Conservation (phyloP, 805 yeast species). For the Ogataea paradorogensis region DNA sequence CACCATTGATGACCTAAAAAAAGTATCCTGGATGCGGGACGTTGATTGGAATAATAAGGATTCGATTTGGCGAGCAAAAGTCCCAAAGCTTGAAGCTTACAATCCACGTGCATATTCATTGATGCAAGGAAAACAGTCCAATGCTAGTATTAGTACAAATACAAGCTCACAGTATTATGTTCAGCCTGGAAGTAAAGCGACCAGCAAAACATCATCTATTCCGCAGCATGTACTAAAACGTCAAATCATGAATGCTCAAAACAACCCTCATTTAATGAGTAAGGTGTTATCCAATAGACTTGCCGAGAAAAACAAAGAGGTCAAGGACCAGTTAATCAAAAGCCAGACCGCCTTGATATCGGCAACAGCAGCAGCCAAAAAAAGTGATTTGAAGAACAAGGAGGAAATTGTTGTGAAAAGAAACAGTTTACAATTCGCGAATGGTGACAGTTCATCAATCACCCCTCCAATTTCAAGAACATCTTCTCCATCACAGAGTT, state of each 20-base stretch:
- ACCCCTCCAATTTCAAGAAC: conserved; percentile 24
- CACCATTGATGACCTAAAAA: conserved; percentile 53
- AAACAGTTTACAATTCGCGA: conserved; percentile 28
- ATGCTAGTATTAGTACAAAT: conserved; percentile 29
- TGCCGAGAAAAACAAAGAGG: conserved; percentile 29
- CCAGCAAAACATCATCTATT: conserved; percentile 28
- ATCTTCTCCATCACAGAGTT: conserved; percentile 23
- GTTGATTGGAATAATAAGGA: conserved; percentile 66
- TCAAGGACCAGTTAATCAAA: conserved; percentile 23
- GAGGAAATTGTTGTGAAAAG: conserved; percentile 30
- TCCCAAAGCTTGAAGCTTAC: conserved; percentile 70
- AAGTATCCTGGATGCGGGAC: conserved; percentile 67
- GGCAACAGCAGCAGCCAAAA: conserved; percentile 21
- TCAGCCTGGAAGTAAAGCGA: conserved; percentile 24
- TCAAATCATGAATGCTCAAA: conserved; percentile 32
- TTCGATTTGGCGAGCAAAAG: conserved; percentile 63
- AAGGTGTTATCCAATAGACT: conserved; percentile 33
- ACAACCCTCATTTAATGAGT: conserved; percentile 33
- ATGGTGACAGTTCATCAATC: conserved; percentile 20
- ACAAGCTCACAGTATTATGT: conserved; percentile 22
- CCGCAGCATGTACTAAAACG: conserved; percentile 30
- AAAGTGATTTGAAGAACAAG: conserved; percentile 25
- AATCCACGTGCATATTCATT: conserved; percentile 37
- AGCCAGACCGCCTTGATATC: conserved; percentile 15
- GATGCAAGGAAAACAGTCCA: conserved; percentile 20